phyloP scores from a whole-genome alignment of 768 basidiomycete genomes.

The Suillus decipiens region DNA sequence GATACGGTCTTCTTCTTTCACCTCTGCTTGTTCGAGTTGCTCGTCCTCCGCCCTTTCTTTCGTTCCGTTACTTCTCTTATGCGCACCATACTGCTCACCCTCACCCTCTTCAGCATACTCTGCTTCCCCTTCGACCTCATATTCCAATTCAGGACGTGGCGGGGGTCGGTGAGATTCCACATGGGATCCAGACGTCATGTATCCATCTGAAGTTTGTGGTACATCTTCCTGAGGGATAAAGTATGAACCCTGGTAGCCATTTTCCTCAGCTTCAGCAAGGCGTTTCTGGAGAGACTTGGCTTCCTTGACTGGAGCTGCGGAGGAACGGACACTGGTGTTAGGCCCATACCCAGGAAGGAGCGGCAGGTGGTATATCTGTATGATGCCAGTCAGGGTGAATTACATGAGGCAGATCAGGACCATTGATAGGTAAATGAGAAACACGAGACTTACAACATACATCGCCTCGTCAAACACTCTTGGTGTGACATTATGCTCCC shows the following conservation, averaged over 20 bases:
- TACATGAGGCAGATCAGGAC: slow-evolving; percentile 8
- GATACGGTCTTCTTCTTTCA: slow-evolving; percentile 47
- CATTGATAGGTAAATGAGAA: not conserved
- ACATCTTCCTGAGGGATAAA: slow-evolving; percentile 50
- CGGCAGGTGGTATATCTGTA: slow-evolving; percentile 88
- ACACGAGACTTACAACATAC: slow-evolving; percentile 69
- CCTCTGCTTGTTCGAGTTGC: slow-evolving; percentile 14
- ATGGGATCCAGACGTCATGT: slow-evolving; percentile 53
- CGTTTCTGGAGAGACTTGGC: slow-evolving; percentile 63
- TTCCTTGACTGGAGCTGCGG: slow-evolving; percentile 53
- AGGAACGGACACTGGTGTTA: slow-evolving; percentile 83
- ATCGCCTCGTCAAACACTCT: slow-evolving; percentile 92
- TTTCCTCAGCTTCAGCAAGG: slow-evolving; percentile 86
- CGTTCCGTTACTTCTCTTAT: slow-evolving; percentile 18
- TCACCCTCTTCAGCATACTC: slow-evolving; percentile 21
- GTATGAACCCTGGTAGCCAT: slow-evolving; percentile 86
- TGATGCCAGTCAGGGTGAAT: not conserved
- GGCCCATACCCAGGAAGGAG: slow-evolving; percentile 90
- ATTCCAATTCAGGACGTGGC: slow-evolving; percentile 14
- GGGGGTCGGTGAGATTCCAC: slow-evolving; percentile 34
- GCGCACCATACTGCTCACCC: not conserved
- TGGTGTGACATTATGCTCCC: slow-evolving; percentile 89
- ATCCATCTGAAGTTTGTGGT: slow-evolving; percentile 49
- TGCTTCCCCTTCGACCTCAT: slow-evolving; percentile 17
- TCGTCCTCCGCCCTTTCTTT: slow-evolving; percentile 15